Evolutionary conservation across 768 basidiomycete genomes (phyloP), one percentile per base, ranked within the genome.

Genomic region (Pulveroboletus sp.): DNA sequence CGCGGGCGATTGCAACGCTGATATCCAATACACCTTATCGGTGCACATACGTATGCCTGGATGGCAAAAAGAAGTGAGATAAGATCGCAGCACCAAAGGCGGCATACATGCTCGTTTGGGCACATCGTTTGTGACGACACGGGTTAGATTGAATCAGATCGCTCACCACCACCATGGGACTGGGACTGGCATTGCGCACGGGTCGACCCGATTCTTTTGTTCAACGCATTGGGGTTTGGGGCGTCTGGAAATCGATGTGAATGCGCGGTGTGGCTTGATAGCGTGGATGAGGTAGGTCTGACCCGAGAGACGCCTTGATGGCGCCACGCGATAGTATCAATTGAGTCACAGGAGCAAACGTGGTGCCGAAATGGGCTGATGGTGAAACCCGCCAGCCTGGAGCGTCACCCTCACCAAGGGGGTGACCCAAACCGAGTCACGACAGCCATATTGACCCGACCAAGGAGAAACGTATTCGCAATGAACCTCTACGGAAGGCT

Each of bases 11-110:
- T 7, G 27, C 27, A 29, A 49, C 27, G 43, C n/a, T 58, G 62
- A 58, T n/a, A n/a, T 51, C 49, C 46, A 25, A 60, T 49, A 27
- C 2, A 8, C 34, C 51, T 51, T 56, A 61, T 62, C 57, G 27
- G 27, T 29, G 27, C 27, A 11, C 27, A 29, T 29, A 29, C 27
- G 27, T 29, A 29, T 9, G 25, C 25, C 5, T 9, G 5, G 25
- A 27, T 27, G 25, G 25, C 9, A 29, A 11, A 29, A n/a, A n/a
- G n/a, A n/a, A n/a, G n/a, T n/a, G 27, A 35, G 38, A 46, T 33
- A 16, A 32, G 25, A 47, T 45, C 31, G 20, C 19, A 35, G 44
- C 33, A 42, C 29, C 29, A 34, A 35, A 35, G 38, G 25, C 9
- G 25, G 14, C 8, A 32, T 7, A 27, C 3, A 5, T 24, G 16